These are phyloP conservation scores for Liquidambar formosana DNA, from an alignment of 164 flowering plant genomes.

Conservation along the genomic window DNA sequence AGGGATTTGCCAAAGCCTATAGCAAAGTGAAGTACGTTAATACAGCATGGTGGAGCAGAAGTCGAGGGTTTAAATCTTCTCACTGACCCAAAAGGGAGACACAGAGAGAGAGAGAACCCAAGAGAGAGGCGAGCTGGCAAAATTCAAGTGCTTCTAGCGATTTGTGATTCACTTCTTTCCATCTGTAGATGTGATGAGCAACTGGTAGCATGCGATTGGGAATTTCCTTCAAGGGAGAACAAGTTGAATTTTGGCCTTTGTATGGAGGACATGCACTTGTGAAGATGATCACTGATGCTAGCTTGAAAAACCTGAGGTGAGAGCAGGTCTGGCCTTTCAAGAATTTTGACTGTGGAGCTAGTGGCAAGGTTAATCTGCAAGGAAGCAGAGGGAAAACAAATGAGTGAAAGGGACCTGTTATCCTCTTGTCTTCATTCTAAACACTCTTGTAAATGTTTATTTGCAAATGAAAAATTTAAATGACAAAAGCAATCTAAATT, in stretches of 20 bases:
- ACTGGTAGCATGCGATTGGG: background rate
- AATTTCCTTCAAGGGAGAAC: slow-evolving; percentile 11
- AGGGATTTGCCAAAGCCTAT: no score
- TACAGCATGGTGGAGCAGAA: no score
- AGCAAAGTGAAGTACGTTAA: no score
- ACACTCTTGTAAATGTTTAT: no score
- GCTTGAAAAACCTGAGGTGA: slow-evolving; percentile 34
- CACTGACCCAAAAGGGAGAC: no score
- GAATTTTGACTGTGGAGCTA: slow-evolving; percentile 23
- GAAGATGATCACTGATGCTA: slow-evolving; percentile 20
- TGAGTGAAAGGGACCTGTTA: background rate
- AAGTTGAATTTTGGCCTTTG: slow-evolving; percentile 15
- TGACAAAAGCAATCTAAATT: no score
- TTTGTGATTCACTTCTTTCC: slow-evolving; percentile 9
- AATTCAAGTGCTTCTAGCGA: background rate
- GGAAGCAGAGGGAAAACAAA: background rate
- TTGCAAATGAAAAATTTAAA: no score
- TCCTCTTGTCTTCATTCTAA: no score
- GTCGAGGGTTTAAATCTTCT: no score
- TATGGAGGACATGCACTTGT: slow-evolving; percentile 24
- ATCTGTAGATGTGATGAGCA: slow-evolving; percentile 1
- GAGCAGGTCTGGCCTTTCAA: slow-evolving; percentile 33
- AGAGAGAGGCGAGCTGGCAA: no score
- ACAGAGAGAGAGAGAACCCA: no score
- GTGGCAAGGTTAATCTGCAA: slow-evolving; percentile 36